A percentile compares a stretch with the other conserved stretches of the same genome.
Evolutionary conservation across 106 monocot species (phyloP).

Genomic region (Phalaenopsis equestris): DNA sequence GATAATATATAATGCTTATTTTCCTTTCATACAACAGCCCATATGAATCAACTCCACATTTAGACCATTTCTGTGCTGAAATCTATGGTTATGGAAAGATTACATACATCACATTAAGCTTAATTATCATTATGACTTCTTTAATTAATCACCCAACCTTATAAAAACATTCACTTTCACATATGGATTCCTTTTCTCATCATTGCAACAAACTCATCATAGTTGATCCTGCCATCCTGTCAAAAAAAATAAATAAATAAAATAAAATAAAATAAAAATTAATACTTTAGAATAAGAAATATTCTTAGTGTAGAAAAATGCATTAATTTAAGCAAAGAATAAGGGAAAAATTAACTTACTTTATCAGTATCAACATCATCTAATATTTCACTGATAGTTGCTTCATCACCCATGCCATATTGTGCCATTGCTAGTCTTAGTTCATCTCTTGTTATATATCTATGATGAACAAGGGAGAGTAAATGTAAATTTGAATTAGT

Average conservation of each 20-base stretch:
- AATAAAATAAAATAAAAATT: background rate
- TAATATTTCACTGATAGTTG: constrained; percentile 61
- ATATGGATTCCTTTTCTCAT: constrained; percentile 61
- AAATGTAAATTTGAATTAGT: background rate
- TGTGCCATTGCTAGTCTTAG: constrained; percentile 54
- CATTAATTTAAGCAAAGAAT: background rate
- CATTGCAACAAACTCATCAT: constrained; percentile 77
- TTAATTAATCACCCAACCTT: background rate
- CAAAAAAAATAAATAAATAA: constrained; percentile 4
- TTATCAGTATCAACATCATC: constrained; percentile 79
- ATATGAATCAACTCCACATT: no score
- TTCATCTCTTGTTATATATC: constrained; percentile 91
- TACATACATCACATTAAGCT: no score
- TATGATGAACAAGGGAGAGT: background rate
- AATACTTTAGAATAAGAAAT: constrained; percentile 10
- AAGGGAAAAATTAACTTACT: constrained; percentile 15
- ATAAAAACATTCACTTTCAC: background rate
- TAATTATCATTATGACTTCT: background rate
- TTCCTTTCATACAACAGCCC: no score
- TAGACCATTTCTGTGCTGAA: no score
- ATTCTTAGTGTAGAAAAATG: background rate
- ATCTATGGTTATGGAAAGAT: no score
- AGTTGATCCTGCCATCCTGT: constrained; percentile 78
- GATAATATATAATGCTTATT: no score
- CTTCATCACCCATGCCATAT: constrained; percentile 83